Percentiles rank a stretch among this genome's conserved stretches.
Conservation (phyloP, 805 yeast genomes). For the Ogataea methylovora region DNA sequence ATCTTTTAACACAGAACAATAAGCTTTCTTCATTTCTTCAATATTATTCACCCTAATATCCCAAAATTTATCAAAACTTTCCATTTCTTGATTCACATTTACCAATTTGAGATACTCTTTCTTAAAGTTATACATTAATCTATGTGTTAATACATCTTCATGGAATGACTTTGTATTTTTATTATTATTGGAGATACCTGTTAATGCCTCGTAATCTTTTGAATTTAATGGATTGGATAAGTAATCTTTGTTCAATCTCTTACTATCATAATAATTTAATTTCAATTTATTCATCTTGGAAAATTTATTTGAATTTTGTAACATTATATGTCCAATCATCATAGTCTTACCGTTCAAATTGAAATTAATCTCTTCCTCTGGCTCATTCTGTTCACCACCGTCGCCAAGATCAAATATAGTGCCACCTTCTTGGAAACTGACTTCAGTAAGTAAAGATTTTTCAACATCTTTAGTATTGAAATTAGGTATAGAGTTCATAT, state of each 20-base stretch:
- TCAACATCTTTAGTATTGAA: slow-evolving; percentile 75
- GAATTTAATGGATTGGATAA: slow-evolving; percentile 56
- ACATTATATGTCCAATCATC: slow-evolving; percentile 21
- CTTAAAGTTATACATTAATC: slow-evolving; percentile 49
- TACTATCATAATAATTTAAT: slow-evolving; percentile 45
- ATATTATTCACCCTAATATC: slow-evolving; percentile 34
- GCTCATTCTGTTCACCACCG: no score
- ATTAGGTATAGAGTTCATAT: slow-evolving; percentile 52
- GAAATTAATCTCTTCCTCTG: slow-evolving; percentile 16
- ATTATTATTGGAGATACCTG: slow-evolving; percentile 25
- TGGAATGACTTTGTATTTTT: slow-evolving; percentile 17
- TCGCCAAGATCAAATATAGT: slow-evolving; percentile 24
- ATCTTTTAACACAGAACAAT: slow-evolving; percentile 37
- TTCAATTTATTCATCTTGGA: slow-evolving; percentile 11
- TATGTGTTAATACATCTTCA: slow-evolving; percentile 51
- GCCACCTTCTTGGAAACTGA: slow-evolving; percentile 48
- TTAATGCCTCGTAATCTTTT: slow-evolving; percentile 19
- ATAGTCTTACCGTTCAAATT: slow-evolving; percentile 16
- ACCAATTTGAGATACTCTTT: slow-evolving; percentile 35
- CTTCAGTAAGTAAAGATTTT: slow-evolving; percentile 66
- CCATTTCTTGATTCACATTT: slow-evolving; percentile 38
- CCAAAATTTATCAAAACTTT: slow-evolving; percentile 34
- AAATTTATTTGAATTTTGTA: slow-evolving; percentile 7
- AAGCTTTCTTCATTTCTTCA: slow-evolving; percentile 35
- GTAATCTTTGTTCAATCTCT: slow-evolving; percentile 60